These are phyloP conservation scores for Plasmodium coatneyi DNA, from an alignment of 169 alveolate species.

Conservation along the genomic window DNA sequence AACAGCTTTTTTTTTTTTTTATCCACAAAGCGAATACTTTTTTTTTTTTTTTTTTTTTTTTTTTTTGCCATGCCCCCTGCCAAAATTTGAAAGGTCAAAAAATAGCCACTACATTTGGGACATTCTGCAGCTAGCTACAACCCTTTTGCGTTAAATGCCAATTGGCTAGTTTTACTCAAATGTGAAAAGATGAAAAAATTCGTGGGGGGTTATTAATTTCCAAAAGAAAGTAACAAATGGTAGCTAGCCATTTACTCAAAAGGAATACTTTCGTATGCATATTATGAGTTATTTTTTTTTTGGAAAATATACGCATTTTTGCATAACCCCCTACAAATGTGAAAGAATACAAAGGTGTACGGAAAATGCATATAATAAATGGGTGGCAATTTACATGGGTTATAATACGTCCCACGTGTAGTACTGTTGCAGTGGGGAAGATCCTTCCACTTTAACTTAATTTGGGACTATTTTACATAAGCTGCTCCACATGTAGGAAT, in stretches of 20 bases:
- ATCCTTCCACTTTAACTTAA: background rate
- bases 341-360: background rate
- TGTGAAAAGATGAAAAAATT: background rate
- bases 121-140: background rate
- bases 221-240: background rate
- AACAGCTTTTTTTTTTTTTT: background rate
- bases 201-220: slow-evolving; percentile 1
- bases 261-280: background rate
- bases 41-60: background rate
- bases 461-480: background rate
- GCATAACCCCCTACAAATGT: background rate
- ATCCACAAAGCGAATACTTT: background rate
- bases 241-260: background rate
- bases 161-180: background rate
- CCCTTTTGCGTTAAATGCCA: background rate
- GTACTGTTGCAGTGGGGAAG: background rate
- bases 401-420: background rate
- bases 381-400: background rate
- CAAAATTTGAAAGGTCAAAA: background rate
- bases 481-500: background rate
- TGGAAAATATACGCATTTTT: background rate
- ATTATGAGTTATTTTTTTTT: background rate
- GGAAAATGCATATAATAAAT: background rate
- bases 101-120: background rate
- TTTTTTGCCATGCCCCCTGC: background rate